A percentile compares a stretch with the other conserved stretches of the same genome.
Evolutionary conservation across 2,329 filamentous ascomycete genomes (phyloP).

Genomic region (Ascochyta viciae-villosae): DNA sequence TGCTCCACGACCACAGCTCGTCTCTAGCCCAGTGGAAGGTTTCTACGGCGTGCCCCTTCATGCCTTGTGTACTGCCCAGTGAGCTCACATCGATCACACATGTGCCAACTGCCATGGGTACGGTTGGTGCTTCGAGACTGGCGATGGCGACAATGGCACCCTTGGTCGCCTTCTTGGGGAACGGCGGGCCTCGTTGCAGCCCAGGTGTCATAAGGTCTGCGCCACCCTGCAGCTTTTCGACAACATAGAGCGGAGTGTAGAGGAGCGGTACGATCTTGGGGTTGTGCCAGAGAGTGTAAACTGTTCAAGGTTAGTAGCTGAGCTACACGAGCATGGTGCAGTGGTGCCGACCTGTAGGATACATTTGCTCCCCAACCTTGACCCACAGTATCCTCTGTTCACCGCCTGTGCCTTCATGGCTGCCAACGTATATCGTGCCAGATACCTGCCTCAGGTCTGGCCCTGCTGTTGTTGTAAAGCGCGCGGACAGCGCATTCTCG

Average conservation of each 20-base stretch:
- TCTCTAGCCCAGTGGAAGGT: conserved; percentile 73
- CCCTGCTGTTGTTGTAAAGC: conserved; percentile 70
- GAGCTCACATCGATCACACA: conserved; percentile 68
- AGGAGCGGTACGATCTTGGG: conserved; percentile 67
- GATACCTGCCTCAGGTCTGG: conserved; percentile 67
- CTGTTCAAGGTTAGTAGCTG: conserved; percentile 38
- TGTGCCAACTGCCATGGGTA: conserved; percentile 69
- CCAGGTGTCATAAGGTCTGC: conserved; percentile 75
- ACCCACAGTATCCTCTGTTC: conserved; percentile 71
- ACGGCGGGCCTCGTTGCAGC: conserved; percentile 68
- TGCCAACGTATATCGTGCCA: conserved; percentile 70
- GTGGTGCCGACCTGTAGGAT: conserved; percentile 51
- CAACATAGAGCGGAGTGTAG: conserved; percentile 67
- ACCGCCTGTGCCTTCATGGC: conserved; percentile 58
- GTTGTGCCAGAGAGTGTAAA: conserved; percentile 73
- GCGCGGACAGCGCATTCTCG: conserved; percentile 67
- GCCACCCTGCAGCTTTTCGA: conserved; percentile 68
- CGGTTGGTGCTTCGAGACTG: conserved; percentile 63
- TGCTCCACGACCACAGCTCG: conserved; percentile 71
- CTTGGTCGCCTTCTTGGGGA: conserved; percentile 64
- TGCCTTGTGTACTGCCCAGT: conserved; percentile 63
- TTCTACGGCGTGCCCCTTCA: conserved; percentile 69
- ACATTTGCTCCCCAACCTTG: conserved; percentile 64
- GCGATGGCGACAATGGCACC: conserved; percentile 70
- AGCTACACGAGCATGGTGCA: neutral